Base-by-base conservation (phyloP, 2,329 filamentous ascomycete species). In the Ceratocystis smalleyi region DNA sequence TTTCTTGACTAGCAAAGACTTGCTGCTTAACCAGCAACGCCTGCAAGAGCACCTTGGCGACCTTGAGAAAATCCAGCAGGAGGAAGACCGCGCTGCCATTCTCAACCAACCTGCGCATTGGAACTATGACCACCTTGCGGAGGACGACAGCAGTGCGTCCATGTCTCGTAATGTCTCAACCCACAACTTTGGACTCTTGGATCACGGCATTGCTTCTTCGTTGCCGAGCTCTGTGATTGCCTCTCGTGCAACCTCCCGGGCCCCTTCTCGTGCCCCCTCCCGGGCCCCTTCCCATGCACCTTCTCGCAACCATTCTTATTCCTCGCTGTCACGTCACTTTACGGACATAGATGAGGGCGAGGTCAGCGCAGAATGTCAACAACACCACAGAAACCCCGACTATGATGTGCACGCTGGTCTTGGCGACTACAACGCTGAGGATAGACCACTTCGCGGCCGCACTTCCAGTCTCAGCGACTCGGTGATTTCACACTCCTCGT, bases 381-480 rank as follows among this genome's bases (percentile, higher is more conserved):
- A 3, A 27, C 27, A 64, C 4, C 17, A 6, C 8, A 57, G 51
- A 30, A 59, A 63, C 27, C 59, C 47, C 12, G 27, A 62, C 12
- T 63, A 51, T 35, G 30, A 54, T 43, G 54, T 49, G 22, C 22
- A 43, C 8, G 32, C 62, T 32, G 12, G 22, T 19, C 19, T 43
- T 32, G 49, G 32, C 51, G 32, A 49, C n/a, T 64, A 59, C 12
- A 47, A n/a, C 32, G 74, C 30, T 80, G 83, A 84, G 65, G 82
- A 86, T 2, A 76, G 81, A 27, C 74, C 76, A 24, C 75, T 81
- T 62, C 82, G 85, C 51, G 83, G 83, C 54, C 82, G 89, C 61
- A 88, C 88, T 3, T 87, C 89, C 43, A 96, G 91, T 71, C 82
- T 91, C 75, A 84, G 88, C 3, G 89, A 88, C 63, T 94, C 88